These are phyloP conservation scores for Aspergillus aculeatinus DNA, from an alignment of 2,329 filamentous ascomycete species.

Conservation along the genomic window DNA sequence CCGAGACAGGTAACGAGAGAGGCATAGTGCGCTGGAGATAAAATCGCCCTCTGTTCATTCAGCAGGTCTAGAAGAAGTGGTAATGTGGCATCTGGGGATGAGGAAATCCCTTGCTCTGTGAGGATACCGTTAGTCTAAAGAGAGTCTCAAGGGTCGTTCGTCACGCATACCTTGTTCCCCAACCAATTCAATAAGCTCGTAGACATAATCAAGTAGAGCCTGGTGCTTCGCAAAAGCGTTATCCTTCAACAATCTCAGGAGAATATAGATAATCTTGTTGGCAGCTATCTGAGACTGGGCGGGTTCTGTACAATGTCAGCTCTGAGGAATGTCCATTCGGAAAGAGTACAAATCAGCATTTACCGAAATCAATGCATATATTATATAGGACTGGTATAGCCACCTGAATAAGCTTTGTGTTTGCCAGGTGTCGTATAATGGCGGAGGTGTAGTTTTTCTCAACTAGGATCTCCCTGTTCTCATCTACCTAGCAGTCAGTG, in stretches of 20 bases:
- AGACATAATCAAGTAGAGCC: constrained; percentile 37
- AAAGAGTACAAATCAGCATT: neutral
- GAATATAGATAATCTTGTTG: constrained; percentile 38
- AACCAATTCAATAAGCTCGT: constrained; percentile 42
- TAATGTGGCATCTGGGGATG: constrained; percentile 37
- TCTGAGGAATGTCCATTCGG: neutral
- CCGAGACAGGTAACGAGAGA: constrained; percentile 34
- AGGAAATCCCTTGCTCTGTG: constrained; percentile 35
- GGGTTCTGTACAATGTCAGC: constrained; percentile 35
- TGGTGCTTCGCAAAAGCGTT: constrained; percentile 32
- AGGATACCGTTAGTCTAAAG: constrained; percentile 8
- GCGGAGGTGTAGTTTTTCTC: constrained; percentile 39
- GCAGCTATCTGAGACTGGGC: constrained; percentile 40
- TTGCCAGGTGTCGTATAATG: constrained; percentile 38
- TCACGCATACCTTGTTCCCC: constrained; percentile 39
- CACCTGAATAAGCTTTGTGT: constrained; percentile 38
- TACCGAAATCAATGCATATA: constrained; percentile 47
- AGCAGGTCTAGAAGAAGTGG: constrained; percentile 36
- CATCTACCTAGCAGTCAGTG: constrained; percentile 33
- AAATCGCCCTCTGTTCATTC: constrained; percentile 24
- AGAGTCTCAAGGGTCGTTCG: neutral
- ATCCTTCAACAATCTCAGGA: constrained; percentile 37
- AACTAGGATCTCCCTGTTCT: constrained; percentile 43
- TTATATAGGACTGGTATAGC: constrained; percentile 48
- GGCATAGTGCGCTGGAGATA: constrained; percentile 33